Evolutionary conservation across 2,329 filamentous ascomycete genomes (phyloP).

Genomic region (Alternaria metachromatica): DNA sequence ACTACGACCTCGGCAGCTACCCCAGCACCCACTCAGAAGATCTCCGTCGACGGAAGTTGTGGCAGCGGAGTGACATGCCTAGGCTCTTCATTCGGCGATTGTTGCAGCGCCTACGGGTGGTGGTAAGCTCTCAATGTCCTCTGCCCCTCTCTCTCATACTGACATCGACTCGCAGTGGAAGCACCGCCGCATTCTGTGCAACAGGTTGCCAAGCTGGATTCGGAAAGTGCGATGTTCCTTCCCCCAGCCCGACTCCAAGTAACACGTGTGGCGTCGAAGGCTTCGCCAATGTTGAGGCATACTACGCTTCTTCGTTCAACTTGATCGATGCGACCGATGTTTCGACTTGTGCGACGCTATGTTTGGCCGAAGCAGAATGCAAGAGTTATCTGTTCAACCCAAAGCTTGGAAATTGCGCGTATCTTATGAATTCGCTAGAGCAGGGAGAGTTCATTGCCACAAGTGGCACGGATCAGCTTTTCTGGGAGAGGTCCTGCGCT

Average conservation of each 20-base stretch:
- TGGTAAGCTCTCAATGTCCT: slow-evolving; percentile 22
- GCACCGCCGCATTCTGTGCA: slow-evolving; percentile 35
- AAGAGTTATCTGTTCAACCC: slow-evolving; percentile 20
- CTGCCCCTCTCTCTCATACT: background rate
- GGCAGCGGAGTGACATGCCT: slow-evolving; percentile 37
- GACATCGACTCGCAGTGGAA: slow-evolving; percentile 26
- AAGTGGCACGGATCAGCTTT: slow-evolving; percentile 2
- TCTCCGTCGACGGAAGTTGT: slow-evolving; percentile 35
- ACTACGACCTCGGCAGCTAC: slow-evolving; percentile 5
- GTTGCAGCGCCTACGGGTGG: slow-evolving; percentile 53
- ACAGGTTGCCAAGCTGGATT: slow-evolving; percentile 43
- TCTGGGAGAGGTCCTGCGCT: slow-evolving; percentile 1
- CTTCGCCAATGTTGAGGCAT: slow-evolving; percentile 19
- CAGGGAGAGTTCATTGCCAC: slow-evolving; percentile 4
- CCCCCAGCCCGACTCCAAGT: slow-evolving; percentile 4
- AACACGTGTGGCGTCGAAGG: slow-evolving; percentile 16
- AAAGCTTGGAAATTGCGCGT: slow-evolving; percentile 3
- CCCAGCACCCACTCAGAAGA: slow-evolving; percentile 18
- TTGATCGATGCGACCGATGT: slow-evolving; percentile 14
- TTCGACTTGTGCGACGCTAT: slow-evolving; percentile 15
- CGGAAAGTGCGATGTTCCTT: slow-evolving; percentile 20
- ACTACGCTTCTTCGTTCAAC: slow-evolving; percentile 25
- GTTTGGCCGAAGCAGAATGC: slow-evolving; percentile 18
- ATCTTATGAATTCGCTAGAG: background rate
- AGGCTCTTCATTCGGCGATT: slow-evolving; percentile 52